Conservation (phyloP, 352 stramenopile genomes). For the Phytophthora macrochlamydospora region DNA sequence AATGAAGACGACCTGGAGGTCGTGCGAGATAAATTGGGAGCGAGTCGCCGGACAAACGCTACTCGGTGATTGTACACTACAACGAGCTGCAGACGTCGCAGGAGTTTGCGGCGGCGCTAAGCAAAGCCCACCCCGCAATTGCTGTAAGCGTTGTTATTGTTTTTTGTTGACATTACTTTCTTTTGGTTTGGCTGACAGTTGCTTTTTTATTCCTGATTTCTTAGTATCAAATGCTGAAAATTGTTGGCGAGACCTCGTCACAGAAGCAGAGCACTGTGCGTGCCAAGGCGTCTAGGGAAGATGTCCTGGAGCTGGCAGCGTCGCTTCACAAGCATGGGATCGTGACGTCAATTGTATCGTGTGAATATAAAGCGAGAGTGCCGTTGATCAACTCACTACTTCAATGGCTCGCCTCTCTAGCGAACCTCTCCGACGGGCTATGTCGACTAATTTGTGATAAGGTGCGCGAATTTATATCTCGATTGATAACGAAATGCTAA, state of each 20-base stretch:
- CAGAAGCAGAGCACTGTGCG: slow-evolving; percentile 81
- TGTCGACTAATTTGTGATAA: slow-evolving; percentile 88
- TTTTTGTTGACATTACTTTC: too few relatives aligned
- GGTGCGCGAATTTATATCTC: slow-evolving; percentile 24
- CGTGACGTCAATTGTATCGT: slow-evolving; percentile 81
- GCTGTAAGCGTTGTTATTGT: slow-evolving; percentile 40
- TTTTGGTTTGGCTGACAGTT: slow-evolving; percentile 5
- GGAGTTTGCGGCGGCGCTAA: slow-evolving; percentile 81
- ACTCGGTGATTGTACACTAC: slow-evolving; percentile 92
- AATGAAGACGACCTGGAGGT: slow-evolving; percentile 53
- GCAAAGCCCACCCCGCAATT: slow-evolving; percentile 70
- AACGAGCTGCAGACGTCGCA: slow-evolving; percentile 93
- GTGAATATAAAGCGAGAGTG: slow-evolving; percentile 73
- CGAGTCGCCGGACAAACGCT: slow-evolving; percentile 64
- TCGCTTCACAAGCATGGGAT: slow-evolving; percentile 73
- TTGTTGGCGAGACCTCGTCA: slow-evolving; percentile 71
- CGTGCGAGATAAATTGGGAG: slow-evolving; percentile 51
- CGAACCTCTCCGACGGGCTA: slow-evolving; percentile 78
- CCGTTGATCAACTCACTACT: slow-evolving; percentile 73
- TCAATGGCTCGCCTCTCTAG: slow-evolving; percentile 81
- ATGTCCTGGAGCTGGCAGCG: slow-evolving; percentile 74
- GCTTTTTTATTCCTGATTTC: slow-evolving; percentile 1
- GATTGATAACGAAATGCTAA: slow-evolving; percentile 16
- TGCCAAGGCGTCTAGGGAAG: slow-evolving; percentile 64
- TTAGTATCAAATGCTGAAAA: slow-evolving; percentile 86